Evolutionary conservation across 345 rosid species (phyloP), one percentile per base, ranked within the genome.

Genomic region (Physaria fendleri): DNA sequence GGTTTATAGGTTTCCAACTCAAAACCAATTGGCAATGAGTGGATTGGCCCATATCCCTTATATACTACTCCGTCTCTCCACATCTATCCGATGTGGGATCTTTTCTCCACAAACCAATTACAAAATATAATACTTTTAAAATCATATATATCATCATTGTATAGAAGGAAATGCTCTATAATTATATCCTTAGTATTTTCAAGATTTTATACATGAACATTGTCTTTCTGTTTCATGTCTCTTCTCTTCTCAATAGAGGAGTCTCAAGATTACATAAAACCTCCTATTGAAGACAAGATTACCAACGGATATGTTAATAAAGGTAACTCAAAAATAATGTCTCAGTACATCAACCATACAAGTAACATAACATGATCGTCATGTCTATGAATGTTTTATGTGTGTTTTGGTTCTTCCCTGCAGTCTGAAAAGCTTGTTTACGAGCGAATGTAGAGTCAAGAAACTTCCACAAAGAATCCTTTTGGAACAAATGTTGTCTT

Each of bases 251-350:
- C 82, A 34, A 69, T 10, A 5, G 68, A 48, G 18, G 81, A 76
- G 52, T 68, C 74, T 28, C 87, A 33, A 74, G 62, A 60, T 77
- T 79, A 77, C 69, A 75, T 64, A 64, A 49, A 63, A 60, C 64
- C 54, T 80, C n/a, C n/a, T n/a, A n/a, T n/a, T n/a, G n/a, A n/a
- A n/a, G n/a, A n/a, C n/a, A n/a, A n/a, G n/a, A n/a, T n/a, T 91
- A 59, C 98, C 96, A 5, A 85, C 95, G 11, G 84, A 91, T 22
- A 88, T 91, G 95, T 86, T 91, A 44, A 91, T 88, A 70, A 78
- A 81, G 96, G 98, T 88, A 38, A n/a, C 11, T 8, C 25, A 56
- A 14, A 14, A 4, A 20, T 62, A n/a, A n/a, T n/a, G n/a, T 35
- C 5, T 24, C 17, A 53, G 4, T 40, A 45, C 30, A 48, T 42